Percentiles rank a stretch among this genome's conserved stretches.
These are phyloP conservation scores for Prunus mongolica DNA, from an alignment of 306 rosid genomes.

Conservation along the genomic window DNA sequence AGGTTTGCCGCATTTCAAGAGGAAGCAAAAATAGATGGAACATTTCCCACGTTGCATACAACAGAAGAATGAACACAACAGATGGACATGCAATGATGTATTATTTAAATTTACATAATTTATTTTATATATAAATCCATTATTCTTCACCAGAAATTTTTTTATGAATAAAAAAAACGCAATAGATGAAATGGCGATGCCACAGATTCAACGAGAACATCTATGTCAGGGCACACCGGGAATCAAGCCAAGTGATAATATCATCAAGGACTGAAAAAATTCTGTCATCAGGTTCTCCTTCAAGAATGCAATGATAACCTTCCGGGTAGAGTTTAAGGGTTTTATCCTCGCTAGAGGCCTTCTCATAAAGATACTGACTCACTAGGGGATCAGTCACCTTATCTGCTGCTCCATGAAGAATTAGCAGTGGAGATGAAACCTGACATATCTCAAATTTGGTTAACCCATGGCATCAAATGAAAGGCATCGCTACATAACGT, in stretches of 20 bases:
- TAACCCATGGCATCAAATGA: neutral
- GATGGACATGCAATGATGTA: too few species aligned
- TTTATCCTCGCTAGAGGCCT: slow-evolving; percentile 69
- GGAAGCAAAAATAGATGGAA: too few species aligned
- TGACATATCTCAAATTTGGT: slow-evolving; percentile 15
- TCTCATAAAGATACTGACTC: slow-evolving; percentile 75
- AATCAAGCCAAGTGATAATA: slow-evolving; percentile 74
- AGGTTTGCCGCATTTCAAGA: too few species aligned
- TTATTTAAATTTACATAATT: neutral
- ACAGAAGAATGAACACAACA: neutral
- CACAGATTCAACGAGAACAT: neutral
- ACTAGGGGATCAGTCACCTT: slow-evolving; percentile 80
- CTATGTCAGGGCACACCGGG: slow-evolving; percentile 25
- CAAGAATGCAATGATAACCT: slow-evolving; percentile 73
- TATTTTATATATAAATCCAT: neutral
- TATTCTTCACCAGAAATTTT: neutral
- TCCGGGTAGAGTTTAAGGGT: slow-evolving; percentile 61
- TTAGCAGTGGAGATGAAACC: slow-evolving; percentile 72
- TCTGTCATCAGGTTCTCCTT: slow-evolving; percentile 86
- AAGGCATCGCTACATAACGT: neutral
- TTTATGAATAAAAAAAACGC: neutral
- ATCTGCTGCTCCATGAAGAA: slow-evolving; percentile 86
- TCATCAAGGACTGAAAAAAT: slow-evolving; percentile 58
- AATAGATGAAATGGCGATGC: neutral
- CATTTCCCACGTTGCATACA: neutral